phyloP scores from a whole-genome alignment of 768 basidiomycete species.

The Ramaria rubella region DNA sequence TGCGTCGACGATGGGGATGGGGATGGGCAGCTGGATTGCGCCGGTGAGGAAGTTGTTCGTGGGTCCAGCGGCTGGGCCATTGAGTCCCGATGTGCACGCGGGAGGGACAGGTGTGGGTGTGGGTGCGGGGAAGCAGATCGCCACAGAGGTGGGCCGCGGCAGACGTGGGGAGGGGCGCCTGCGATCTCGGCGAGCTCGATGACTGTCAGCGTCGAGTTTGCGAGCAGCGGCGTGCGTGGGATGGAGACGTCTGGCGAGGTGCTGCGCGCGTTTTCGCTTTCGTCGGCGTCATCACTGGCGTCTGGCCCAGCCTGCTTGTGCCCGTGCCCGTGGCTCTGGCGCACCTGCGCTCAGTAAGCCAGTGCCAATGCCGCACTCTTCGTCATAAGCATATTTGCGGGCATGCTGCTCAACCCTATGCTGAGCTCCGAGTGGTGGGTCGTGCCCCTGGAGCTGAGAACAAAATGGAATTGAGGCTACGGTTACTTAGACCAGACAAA shows the following conservation, averaged over 20 bases:
- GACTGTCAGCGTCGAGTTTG: slow-evolving; percentile 96
- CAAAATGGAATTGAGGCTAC: no score
- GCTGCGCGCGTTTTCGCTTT: neutral
- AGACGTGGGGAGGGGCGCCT: slow-evolving; percentile 39
- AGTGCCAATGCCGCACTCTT: neutral
- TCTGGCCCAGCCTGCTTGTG: neutral
- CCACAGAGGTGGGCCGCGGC: neutral
- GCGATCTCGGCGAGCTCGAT: slow-evolving; percentile 83
- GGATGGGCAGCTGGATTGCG: slow-evolving; percentile 20
- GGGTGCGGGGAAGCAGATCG: neutral
- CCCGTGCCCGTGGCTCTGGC: neutral
- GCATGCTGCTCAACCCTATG: slow-evolving; percentile 48
- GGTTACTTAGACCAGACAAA: no score
- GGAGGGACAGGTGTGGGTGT: neutral
- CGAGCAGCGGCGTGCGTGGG: slow-evolving; percentile 57
- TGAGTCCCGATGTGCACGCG: neutral
- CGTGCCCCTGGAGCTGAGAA: slow-evolving; percentile 41
- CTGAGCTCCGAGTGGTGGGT: slow-evolving; percentile 58
- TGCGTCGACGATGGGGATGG: slow-evolving; percentile 12
- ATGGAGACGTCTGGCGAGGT: slow-evolving; percentile 20
- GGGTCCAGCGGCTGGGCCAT: neutral
- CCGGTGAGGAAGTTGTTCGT: neutral
- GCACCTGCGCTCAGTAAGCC: neutral
- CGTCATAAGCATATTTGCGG: slow-evolving; percentile 88
- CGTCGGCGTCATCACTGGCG: no score